phyloP scores from a whole-genome alignment of 1,139 yeast species.

The Scheffersomyces parashehatae region DNA sequence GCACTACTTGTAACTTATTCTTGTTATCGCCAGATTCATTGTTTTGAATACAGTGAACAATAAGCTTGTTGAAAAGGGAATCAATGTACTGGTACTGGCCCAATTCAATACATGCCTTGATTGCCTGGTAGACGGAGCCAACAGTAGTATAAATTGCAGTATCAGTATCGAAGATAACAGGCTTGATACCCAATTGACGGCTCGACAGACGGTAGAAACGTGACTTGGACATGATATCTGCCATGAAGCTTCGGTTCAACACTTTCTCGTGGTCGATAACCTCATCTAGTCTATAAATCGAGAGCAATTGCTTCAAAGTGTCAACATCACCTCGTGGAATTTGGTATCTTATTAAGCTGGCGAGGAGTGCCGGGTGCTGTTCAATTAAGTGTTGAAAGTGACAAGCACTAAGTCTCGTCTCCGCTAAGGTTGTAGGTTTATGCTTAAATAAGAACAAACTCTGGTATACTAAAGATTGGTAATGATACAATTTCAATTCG shows the following conservation, averaged over 20 bases:
- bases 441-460: conserved; percentile 24
- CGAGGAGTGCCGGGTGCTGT: conserved; percentile 29
- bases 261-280: conserved; percentile 25
- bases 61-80: conserved; percentile 34
- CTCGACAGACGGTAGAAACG: conserved; percentile 18
- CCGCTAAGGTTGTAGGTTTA: conserved; percentile 21
- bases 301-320: conserved; percentile 26
- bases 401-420: conserved; percentile 10
- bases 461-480: conserved; percentile 29
- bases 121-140: conserved; percentile 26
- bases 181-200: conserved; percentile 11
- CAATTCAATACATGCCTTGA: conserved; percentile 31
- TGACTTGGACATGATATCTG: conserved; percentile 30
- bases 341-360: conserved; percentile 28
- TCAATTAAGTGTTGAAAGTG: conserved; percentile 26
- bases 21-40: conserved; percentile 8
- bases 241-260: conserved; percentile 19
- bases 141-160: conserved; percentile 14
- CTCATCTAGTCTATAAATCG: conserved; percentile 31
- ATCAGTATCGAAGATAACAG: conserved; percentile 12
- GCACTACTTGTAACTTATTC: conserved; percentile 14
- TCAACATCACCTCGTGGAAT: conserved; percentile 17
- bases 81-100: conserved; percentile 33
- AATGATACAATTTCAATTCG: conserved; percentile 19
- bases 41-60: conserved; percentile 24